A percentile compares a stretch with the other conserved stretches of the same genome.
Conservation (phyloP, 83 land plant genomes). For the Picea abies region DNA sequence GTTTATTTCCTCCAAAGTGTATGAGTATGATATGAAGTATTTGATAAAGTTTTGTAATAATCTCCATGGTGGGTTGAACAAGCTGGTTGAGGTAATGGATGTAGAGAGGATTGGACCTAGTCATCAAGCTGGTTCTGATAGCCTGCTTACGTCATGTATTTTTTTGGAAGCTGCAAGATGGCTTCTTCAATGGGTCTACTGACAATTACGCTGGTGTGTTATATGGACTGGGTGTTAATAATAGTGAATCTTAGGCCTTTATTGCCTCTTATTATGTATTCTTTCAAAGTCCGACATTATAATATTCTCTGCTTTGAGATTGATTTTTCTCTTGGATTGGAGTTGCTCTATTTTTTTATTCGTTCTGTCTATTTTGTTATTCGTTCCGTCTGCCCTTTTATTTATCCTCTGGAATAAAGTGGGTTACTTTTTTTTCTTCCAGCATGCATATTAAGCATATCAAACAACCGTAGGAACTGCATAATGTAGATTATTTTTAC, state of each 20-base stretch:
- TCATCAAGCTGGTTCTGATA: slow-evolving; percentile 77
- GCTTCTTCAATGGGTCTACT: too few species aligned
- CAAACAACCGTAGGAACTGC: too few species aligned
- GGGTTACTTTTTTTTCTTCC: background rate
- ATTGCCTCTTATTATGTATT: too few species aligned
- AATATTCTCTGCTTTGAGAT: too few species aligned
- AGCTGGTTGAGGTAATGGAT: slow-evolving; percentile 24
- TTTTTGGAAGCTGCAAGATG: slow-evolving; percentile 45
- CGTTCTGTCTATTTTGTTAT: background rate
- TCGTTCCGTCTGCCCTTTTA: background rate
- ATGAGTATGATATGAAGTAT: slow-evolving; percentile 40
- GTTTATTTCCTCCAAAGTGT: slow-evolving; percentile 36
- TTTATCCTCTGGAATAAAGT: background rate
- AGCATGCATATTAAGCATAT: background rate
- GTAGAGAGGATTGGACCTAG: slow-evolving; percentile 51
- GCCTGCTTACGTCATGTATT: slow-evolving; percentile 56
- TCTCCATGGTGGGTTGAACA: background rate
- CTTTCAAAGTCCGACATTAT: too few species aligned
- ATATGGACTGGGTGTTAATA: too few species aligned
- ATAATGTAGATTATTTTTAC: too few species aligned
- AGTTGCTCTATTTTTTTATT: background rate
- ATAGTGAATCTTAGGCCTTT: too few species aligned
- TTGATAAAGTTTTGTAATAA: too few species aligned
- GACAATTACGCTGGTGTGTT: too few species aligned
- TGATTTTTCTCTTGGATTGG: too few species aligned